Evolutionary conservation across 176 grass and related monocot genomes (phyloP), one percentile per base, ranked within the genome.

Genomic region (Hyparrhenia diplandra): DNA sequence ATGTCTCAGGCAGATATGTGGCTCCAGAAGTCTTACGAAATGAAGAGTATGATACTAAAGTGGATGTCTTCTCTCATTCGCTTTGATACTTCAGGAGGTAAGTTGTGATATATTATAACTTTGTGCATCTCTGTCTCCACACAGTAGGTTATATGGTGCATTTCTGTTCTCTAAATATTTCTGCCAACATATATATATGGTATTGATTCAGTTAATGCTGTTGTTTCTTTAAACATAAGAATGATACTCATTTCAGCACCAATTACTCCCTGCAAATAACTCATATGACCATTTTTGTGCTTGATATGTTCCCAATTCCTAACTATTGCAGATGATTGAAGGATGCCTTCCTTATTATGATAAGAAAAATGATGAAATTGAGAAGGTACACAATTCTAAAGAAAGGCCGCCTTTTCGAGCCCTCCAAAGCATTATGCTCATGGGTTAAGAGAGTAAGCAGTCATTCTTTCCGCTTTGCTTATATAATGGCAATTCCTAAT

Each of bases 61-160:
- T 98, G 40, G 96, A 98, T 84, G 90, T 98, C 45, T 98, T 93
- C 87, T n/a, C n/a, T 98, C 96, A 30, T 98, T 98, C 25, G 75
- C 96, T 81, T 91, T 98, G 82, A 95, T 98, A 89, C 76, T 98
- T 30, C 96, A 98, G 43, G 96, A 95, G 92, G 96, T 98, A 82
- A 75, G 42, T 57, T 11, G 21, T 59, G 46, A 57, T 80, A 75
- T 84, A 41, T 62, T 62, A 30, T 59, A 32, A 5, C 18, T 79
- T 47, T 88, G 11, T n/a, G 23, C 41, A 58, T 83, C 67, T n/a
- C n/a, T 81, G 8, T 52, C 20, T 59, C 13, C 23, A 16, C 42
- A 30, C 14, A 18, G 13, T 32, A 21, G 45, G 20, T 61, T 63
- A 9, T 20, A 86, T 71, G 71, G 2, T 29, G 21, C 18, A 36